These are phyloP conservation scores for Dipteronia sinensis DNA, from an alignment of 345 rosid genomes.

Conservation along the genomic window DNA sequence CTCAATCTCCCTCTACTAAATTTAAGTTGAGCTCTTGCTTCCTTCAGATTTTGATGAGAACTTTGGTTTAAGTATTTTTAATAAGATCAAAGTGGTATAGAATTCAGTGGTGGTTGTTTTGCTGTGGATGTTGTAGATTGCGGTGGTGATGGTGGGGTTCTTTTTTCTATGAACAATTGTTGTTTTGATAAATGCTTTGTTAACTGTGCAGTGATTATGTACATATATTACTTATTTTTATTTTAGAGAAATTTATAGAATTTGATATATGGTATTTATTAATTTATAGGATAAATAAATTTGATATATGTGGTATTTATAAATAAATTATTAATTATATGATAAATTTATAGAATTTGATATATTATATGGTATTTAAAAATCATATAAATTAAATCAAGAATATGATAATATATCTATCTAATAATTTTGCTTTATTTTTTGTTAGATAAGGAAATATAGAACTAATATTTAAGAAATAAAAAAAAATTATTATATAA, in stretches of 20 bases:
- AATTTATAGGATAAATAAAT: too few relatives aligned
- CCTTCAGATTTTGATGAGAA: background rate
- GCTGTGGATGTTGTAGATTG: background rate
- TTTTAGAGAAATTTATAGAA: background rate
- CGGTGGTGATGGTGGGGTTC: background rate
- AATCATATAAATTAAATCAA: too few relatives aligned
- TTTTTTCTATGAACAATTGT: background rate
- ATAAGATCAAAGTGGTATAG: background rate
- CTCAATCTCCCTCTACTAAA: background rate
- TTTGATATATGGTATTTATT: background rate
- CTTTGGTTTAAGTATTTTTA: background rate
- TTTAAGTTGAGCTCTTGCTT: background rate
- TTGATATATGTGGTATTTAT: too few relatives aligned
- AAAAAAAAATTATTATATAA: too few relatives aligned
- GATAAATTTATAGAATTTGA: background rate
- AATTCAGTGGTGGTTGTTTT: background rate
- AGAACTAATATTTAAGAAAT: background rate
- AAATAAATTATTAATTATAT: too few relatives aligned
- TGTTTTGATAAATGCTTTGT: background rate
- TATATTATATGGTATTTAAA: background rate
- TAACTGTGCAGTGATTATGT: background rate
- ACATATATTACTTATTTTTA: background rate
- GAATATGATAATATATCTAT: background rate
- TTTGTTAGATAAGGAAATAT: background rate
- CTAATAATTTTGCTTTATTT: too few relatives aligned